Evolutionary conservation across 2,329 filamentous ascomycete genomes (phyloP).

Genomic region (Scedosporium minutisporum): DNA sequence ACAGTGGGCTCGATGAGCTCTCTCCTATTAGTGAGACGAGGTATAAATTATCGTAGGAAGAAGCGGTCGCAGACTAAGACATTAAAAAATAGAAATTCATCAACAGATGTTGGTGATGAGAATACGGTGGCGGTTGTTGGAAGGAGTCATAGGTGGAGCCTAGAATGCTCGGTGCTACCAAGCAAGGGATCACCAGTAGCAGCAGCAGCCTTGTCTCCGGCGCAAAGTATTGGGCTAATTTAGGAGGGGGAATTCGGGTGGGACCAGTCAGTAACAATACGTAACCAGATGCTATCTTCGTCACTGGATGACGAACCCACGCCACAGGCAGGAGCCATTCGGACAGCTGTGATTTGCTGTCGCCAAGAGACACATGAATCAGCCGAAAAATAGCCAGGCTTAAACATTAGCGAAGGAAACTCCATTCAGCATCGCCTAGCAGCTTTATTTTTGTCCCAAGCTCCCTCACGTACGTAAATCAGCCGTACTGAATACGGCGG

Average conservation of each 20-base stretch:
- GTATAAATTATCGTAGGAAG: background rate
- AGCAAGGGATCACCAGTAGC: background rate
- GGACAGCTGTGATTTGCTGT: background rate
- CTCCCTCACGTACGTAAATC: background rate
- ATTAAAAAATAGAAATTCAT: background rate
- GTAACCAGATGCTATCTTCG: slow-evolving; percentile 3
- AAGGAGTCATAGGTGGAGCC: slow-evolving; percentile 1
- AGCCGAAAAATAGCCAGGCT: background rate
- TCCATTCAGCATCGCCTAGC: background rate
- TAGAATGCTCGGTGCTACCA: background rate
- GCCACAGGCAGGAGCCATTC: background rate
- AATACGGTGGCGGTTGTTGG: background rate
- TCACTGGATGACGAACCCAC: slow-evolving; percentile 6
- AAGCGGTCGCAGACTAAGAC: background rate
- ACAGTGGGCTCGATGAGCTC: background rate
- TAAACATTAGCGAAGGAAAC: background rate
- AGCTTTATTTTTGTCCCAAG: background rate
- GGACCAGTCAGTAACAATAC: slow-evolving; percentile 4
- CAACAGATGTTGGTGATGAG: background rate
- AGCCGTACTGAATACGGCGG: no score
- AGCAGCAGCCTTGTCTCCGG: background rate
- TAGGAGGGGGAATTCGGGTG: background rate
- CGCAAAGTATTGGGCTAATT: background rate
- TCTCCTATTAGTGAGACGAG: background rate
- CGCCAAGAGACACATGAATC: background rate